These are phyloP conservation scores for Podila clonocystis DNA, from an alignment of 192 early-diverging fungal genomes.

Conservation along the genomic window DNA sequence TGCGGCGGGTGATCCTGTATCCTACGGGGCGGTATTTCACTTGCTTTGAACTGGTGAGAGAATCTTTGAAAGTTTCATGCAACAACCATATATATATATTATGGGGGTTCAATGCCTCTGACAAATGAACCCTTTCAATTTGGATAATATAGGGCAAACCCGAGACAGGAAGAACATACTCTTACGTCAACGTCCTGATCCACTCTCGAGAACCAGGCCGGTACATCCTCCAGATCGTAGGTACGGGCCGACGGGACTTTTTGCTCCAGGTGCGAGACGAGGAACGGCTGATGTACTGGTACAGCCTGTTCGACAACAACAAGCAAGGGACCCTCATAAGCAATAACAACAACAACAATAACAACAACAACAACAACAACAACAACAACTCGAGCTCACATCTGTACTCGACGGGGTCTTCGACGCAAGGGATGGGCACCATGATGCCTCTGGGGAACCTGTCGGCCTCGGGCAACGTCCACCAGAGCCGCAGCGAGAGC, in stretches of 20 bases:
- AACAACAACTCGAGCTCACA: not conserved
- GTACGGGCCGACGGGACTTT: slow-evolving; percentile 18
- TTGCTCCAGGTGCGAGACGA: slow-evolving; percentile 33
- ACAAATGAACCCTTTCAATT: not conserved
- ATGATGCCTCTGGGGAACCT: slow-evolving; percentile 2
- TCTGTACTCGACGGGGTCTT: not conserved
- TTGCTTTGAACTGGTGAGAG: slow-evolving; percentile 48
- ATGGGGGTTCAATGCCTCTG: no score
- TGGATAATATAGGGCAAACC: slow-evolving; percentile 22
- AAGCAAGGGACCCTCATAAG: not conserved
- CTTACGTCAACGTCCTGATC: slow-evolving; percentile 13
- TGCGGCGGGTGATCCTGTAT: slow-evolving; percentile 58
- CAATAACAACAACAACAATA: not conserved
- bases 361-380: not conserved
- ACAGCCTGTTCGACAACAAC: slow-evolving; percentile 29
- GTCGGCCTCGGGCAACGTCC: not conserved
- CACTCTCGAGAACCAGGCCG: slow-evolving; percentile 10
- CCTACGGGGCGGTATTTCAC: slow-evolving; percentile 57
- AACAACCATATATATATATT: not conserved
- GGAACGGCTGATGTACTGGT: slow-evolving; percentile 35
- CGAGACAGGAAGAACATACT: slow-evolving; percentile 30
- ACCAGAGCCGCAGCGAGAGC: no score
- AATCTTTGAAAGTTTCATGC: not conserved
- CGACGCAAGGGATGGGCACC: not conserved
- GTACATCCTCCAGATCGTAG: slow-evolving; percentile 19